These are phyloP conservation scores for Aureobasidium mangrovei DNA, from an alignment of 2,329 filamentous ascomycete genomes.

Conservation along the genomic window DNA sequence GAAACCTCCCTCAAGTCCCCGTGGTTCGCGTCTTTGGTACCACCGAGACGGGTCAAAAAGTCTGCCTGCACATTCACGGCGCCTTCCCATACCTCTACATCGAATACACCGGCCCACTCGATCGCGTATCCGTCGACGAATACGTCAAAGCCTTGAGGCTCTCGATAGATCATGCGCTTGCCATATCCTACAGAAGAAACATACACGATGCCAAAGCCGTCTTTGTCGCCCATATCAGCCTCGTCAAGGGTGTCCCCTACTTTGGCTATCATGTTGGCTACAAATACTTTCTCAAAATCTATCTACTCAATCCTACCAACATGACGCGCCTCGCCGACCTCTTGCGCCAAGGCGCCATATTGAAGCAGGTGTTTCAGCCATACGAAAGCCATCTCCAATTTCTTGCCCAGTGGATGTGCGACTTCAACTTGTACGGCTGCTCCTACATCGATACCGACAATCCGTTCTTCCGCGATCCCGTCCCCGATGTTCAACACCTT, in stretches of 20 bases:
- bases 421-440: conserved; percentile 96
- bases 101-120: conserved; percentile 64
- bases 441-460: conserved; percentile 68
- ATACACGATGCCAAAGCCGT: conserved; percentile 57
- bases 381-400: conserved; percentile 93
- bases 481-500: conserved; percentile 62
- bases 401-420: conserved; percentile 92
- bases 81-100: conserved; percentile 94
- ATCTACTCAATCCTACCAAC: conserved; percentile 77
- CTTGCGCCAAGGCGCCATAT: conserved; percentile 75
- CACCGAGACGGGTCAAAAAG: conserved; percentile 89
- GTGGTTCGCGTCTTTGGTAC: conserved; percentile 86
- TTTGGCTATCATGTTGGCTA: conserved; percentile 95
- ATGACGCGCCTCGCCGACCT: conserved; percentile 85
- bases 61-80: conserved; percentile 91
- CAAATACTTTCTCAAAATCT: conserved; percentile 85
- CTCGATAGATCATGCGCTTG: conserved; percentile 84
- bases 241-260: conserved; percentile 90
- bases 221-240: conserved; percentile 82
- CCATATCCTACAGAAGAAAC: conserved; percentile 74
- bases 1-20: conserved; percentile 65
- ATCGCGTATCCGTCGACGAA: conserved; percentile 49
- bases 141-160: conserved; percentile 73
- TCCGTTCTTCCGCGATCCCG: conserved; percentile 63
- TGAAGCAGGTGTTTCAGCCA: conserved; percentile 77